Conservation (phyloP, 495 filamentous ascomycete species). For the Lophium mytilinum region DNA sequence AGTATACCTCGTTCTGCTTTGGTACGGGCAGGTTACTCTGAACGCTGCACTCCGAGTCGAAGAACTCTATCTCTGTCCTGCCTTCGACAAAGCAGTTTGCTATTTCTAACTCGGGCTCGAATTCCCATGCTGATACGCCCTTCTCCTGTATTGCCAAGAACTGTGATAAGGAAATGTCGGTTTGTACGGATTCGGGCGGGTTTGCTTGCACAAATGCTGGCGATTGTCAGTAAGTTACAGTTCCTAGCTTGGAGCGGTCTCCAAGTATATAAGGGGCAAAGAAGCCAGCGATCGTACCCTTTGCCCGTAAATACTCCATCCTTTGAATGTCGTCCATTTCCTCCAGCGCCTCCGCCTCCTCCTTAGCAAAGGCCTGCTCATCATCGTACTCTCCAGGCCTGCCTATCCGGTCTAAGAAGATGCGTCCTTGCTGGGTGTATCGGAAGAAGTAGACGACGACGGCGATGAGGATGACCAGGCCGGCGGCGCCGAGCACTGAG, state of each 20-base stretch:
- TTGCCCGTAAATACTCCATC: slow-evolving; percentile 86
- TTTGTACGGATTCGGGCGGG: slow-evolving; percentile 88
- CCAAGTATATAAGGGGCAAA: not conserved
- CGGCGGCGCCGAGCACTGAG: slow-evolving; percentile 92
- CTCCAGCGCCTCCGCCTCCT: slow-evolving; percentile 92
- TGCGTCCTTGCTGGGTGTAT: slow-evolving; percentile 81
- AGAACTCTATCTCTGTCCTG: slow-evolving; percentile 96
- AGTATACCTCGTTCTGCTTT: slow-evolving; percentile 98
- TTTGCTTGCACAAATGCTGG: slow-evolving; percentile 89
- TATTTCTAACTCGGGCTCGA: slow-evolving; percentile 95
- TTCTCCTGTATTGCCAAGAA: slow-evolving; percentile 98
- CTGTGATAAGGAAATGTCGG: slow-evolving; percentile 94
- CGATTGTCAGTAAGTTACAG: slow-evolving; percentile 13
- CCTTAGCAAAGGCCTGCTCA: slow-evolving; percentile 82
- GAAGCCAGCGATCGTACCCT: slow-evolving; percentile 62
- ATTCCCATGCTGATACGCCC: slow-evolving; percentile 97
- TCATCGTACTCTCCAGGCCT: slow-evolving; percentile 96
- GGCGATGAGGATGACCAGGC: slow-evolving; percentile 71
- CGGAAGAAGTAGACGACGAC: slow-evolving; percentile 87
- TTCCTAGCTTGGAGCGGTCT: not conserved
- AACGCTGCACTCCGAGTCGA: slow-evolving; percentile 93
- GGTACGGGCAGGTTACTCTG: slow-evolving; percentile 94
- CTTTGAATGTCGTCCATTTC: slow-evolving; percentile 89
- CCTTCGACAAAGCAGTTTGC: slow-evolving; percentile 98
- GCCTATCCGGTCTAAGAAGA: slow-evolving; percentile 87